Base-by-base conservation (phyloP, 306 rosid species). In the Gillenia trifoliata region DNA sequence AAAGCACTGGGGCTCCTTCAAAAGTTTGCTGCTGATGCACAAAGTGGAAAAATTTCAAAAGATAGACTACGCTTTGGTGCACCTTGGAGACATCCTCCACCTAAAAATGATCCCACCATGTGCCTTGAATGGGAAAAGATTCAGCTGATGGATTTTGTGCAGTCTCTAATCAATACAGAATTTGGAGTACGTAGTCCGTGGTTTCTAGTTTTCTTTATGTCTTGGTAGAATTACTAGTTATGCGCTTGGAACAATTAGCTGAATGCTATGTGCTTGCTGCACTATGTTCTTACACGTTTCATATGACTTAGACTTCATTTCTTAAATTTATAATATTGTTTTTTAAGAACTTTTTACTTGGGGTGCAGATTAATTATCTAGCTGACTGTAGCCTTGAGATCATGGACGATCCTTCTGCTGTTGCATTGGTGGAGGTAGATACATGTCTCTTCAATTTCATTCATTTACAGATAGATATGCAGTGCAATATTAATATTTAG, bases 1-100 rank as follows among this genome's bases (percentile, higher is more conserved):
- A 82, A 75, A 83, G 97, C 97, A 41, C 43, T 88, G 86, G 88
- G 77, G 72, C 81, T 94, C 67, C 77, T 94, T 86, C 96, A 91
- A 50, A 86, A 85, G 61, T 90, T 88, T 87, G 95, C 93, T 28
- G 54, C 54, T 79, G 94, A 88, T 82, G 96, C 87, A 41, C 76
- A 10, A 36, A 81, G 60, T 25, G 97, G 98, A 68, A 83, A 86
- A 67, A 68, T 92, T 77, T 75, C 92, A 23, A 84, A 90, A 77
- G 98, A 92, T 66, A 81, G 25, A 83, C 80, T 95, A 78, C 92
- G 97, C 47, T 90, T 92, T 83, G 99, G 98, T 33, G 97, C 99
- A 68, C 93, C 99, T 70, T 95, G 99, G 99, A 92, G 98, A 87
- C 93, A 90, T 85, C 98, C 98, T 26, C 99, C 99, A 40, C 74